Base-by-base conservation (phyloP, 495 filamentous ascomycete species). In the Penicillium flavigenum region DNA sequence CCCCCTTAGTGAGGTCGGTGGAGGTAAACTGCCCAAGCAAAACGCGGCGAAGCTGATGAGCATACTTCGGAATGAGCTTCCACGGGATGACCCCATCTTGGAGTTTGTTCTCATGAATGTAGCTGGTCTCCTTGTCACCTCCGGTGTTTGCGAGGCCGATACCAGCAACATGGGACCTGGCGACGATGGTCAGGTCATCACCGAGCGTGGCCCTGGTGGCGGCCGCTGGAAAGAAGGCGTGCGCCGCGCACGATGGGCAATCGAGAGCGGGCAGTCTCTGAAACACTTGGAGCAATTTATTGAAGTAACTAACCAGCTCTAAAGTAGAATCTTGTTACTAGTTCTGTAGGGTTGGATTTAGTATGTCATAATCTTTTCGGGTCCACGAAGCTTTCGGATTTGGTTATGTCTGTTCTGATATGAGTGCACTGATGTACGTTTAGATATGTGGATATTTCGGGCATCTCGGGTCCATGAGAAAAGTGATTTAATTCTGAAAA, bases 101-200 rank as follows among this genome's bases (percentile, higher is more conserved):
- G 86, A 94, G 65, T 98, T 98, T 63, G 93, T 99, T 43, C 75
- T 97, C 41, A 86, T 96, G 69, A 99, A 99, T 66, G 87, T 92
- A 0, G 94, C 94, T 2, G 91, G 91, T 12, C 73, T 98, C 47
- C 80, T 98, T 22, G 92, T 92, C 1, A 82, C 87, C 7, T 79
- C 89, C 1, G 95, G 95, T 0, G 72, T 95, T n/a, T 94, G 92
- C 63, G 93, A 96, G 54, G 83, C 86, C 1, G 87, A 93, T 34
- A 81, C 76, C 29, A 90, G 87, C 63, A 74, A 83, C 63, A 89
- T 91, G 85, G 91, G 88, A 7, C 80, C 83, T 57, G 89, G 88
- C 0, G 84, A 87, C 62, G 84, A 86, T 65, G 87, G 85, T 1
- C 71, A 85, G 57, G 91, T 96, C 26, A 82, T 96, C 57, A 82